Evolutionary conservation across 1,284 basidiomycete species (phyloP).

Genomic region (Agroathelia rolfsii): DNA sequence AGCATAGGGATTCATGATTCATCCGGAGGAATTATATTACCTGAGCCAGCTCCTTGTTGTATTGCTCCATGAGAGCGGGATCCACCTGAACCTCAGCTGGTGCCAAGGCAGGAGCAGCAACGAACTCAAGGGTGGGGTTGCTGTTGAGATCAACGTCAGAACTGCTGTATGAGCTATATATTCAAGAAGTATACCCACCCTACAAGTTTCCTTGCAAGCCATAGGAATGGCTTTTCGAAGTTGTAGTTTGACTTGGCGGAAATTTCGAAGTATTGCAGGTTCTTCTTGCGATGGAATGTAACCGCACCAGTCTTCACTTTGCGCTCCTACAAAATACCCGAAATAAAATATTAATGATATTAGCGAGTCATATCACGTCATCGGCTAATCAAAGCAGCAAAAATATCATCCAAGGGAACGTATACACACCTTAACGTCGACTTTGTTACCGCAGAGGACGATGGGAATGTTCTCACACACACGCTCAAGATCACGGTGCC

Average conservation of each 20-base stretch:
- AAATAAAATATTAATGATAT: no score
- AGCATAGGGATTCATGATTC: not conserved
- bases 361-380: slow-evolving; percentile 1
- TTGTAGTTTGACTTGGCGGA: slow-evolving; percentile 99
- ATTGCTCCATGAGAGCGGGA: slow-evolving; percentile 71
- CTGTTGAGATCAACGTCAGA: slow-evolving; percentile 26
- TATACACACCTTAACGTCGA: slow-evolving; percentile 89
- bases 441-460: slow-evolving; percentile 99
- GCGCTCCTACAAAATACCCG: slow-evolving; percentile 70
- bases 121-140: slow-evolving; percentile 87
- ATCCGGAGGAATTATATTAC: slow-evolving; percentile 28
- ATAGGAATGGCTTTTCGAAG: slow-evolving; percentile 99
- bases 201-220: slow-evolving; percentile 97
- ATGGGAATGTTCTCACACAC: slow-evolving; percentile 99
- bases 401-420: no score
- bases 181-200: slow-evolving; percentile 69
- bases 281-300: slow-evolving; percentile 99
- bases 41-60: slow-evolving; percentile 70
- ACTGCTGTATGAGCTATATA: slow-evolving; percentile 1
- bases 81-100: slow-evolving; percentile 93
- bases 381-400: no score
- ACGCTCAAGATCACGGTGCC: slow-evolving; percentile 99
- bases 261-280: slow-evolving; percentile 99
- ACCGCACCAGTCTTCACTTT: slow-evolving; percentile 99
- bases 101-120: slow-evolving; percentile 91